Evolutionary conservation across 345 rosid species (phyloP), one percentile per base, ranked within the genome.

Genomic region (Hypericum androsaemum): DNA sequence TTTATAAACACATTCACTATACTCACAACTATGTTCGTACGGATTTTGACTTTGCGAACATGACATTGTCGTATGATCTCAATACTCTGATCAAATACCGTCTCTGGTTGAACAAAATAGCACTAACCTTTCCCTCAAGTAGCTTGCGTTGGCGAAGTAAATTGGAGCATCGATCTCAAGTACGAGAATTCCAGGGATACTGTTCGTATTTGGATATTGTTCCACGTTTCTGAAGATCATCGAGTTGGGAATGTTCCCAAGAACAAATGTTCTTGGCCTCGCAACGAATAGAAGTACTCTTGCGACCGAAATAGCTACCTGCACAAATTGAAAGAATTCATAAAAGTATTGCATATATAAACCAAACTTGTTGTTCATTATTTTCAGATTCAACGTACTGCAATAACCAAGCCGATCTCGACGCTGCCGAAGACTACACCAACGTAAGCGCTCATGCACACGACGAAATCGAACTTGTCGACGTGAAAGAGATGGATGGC

Each of bases 381-480:
- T n/a, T n/a, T 39, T 15, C 3, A 37, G 28, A 47, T 3, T 0
- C 8, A 7, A 60, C 81, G 56, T 68, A 92, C 97, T 2, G 97
- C 94, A 2, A 79, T 43, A 43, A 79, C 65, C 5, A 92, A 63
- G 53, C 99, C 99, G 0, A 75, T 70, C 75, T 88, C 97, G 0
- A 92, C 83, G 13, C 90, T 92, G 52, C 75, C 82, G 13, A 92
- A 86, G 32, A 92, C 81, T 0, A 92, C 99, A 0, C 99, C 99
- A 0, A 69, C n/a, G 52, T 77, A 92, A 0, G 99, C 85, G 15
- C 81, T 69, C 37, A 86, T 72, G 69, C 99, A 88, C 16, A 88
- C 83, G 0, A 79, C 7, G 52, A 88, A 92, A 64, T 92, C 99
- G 47, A 81, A 81, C 65, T 88, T 92, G 70, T 92, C 99, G 10